A percentile compares a stretch with the other conserved stretches of the same genome.
phyloP scores from a whole-genome alignment of 257 asterid species.

The Plantago elongata region DNA sequence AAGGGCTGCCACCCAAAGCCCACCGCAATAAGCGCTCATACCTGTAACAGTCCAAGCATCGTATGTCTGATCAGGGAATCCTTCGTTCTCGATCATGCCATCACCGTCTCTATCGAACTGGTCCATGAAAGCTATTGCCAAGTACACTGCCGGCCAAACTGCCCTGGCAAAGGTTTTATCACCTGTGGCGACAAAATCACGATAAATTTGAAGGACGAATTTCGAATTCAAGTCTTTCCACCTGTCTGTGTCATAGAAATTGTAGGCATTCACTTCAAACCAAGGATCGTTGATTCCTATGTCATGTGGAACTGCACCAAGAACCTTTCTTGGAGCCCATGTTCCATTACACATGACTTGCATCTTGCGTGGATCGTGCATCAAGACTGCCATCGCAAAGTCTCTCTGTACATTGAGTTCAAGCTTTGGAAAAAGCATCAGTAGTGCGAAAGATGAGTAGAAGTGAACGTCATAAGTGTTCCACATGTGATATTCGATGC shows the following conservation, averaged over 20 bases:
- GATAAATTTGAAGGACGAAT: constrained; percentile 71
- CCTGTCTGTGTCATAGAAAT: constrained; percentile 56
- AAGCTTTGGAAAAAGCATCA: constrained; percentile 68
- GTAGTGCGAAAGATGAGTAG: constrained; percentile 60
- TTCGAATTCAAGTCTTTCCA: constrained; percentile 89
- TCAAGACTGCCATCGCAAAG: constrained; percentile 73
- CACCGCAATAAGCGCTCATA: constrained; percentile 70
- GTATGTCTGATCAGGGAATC: constrained; percentile 77
- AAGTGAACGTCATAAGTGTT: constrained; percentile 81
- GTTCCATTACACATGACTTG: constrained; percentile 50
- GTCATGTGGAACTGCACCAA: constrained; percentile 87
- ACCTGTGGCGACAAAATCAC: constrained; percentile 69
- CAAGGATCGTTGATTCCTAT: constrained; percentile 80
- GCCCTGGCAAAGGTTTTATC: constrained; percentile 60
- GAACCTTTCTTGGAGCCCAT: constrained; percentile 51
- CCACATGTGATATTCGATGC: constrained; percentile 83
- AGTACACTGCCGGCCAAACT: constrained; percentile 79
- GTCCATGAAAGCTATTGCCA: constrained; percentile 80
- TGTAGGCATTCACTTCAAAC: constrained; percentile 72
- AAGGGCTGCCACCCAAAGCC: constrained; percentile 79
- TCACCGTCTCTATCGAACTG: constrained; percentile 77
- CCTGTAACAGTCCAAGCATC: constrained; percentile 72
- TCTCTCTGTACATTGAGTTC: constrained; percentile 78
- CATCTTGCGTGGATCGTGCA: constrained; percentile 67
- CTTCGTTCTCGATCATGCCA: constrained; percentile 84